Evolutionary conservation across 495 filamentous ascomycete genomes (phyloP).

Genomic region (Tuber microsphaerosporum): DNA sequence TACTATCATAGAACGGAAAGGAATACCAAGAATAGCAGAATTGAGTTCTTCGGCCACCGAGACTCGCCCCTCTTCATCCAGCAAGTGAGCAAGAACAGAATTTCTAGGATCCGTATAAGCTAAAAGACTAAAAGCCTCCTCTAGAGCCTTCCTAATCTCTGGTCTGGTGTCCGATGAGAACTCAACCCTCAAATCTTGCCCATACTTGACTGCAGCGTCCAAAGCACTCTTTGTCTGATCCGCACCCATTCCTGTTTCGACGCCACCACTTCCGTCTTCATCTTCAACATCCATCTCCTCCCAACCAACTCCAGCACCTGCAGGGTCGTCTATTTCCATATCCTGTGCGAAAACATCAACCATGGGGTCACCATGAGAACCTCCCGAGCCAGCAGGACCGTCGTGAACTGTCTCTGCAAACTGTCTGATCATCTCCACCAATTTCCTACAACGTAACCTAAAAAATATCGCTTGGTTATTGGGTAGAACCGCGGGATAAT

Average conservation of each 20-base stretch:
- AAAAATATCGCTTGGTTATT: constrained; percentile 88
- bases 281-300: constrained; percentile 52
- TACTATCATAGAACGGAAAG: constrained; percentile 12
- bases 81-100: constrained; percentile 64
- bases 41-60: constrained; percentile 91
- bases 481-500: constrained; percentile 72
- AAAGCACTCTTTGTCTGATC: constrained; percentile 41
- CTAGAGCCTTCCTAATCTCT: constrained; percentile 65
- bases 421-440: constrained; percentile 89
- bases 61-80: constrained; percentile 67
- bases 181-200: constrained; percentile 66
- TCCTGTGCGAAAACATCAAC: constrained; percentile 59
- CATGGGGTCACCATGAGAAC: constrained; percentile 36
- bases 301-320: constrained; percentile 44
- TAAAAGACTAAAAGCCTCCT: constrained; percentile 81
- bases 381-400: constrained; percentile 35
- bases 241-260: constrained; percentile 51
- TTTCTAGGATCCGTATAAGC: constrained; percentile 75
- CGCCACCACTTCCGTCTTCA: constrained; percentile 48
- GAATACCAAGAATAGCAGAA: constrained; percentile 81
- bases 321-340: constrained; percentile 74
- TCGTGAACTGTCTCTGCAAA: constrained; percentile 58
- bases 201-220: constrained; percentile 68
- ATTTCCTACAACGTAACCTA: constrained; percentile 80
- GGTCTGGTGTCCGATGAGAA: constrained; percentile 62